Conservation (phyloP, 129 eudicot genomes). For the Arctium lappa region DNA sequence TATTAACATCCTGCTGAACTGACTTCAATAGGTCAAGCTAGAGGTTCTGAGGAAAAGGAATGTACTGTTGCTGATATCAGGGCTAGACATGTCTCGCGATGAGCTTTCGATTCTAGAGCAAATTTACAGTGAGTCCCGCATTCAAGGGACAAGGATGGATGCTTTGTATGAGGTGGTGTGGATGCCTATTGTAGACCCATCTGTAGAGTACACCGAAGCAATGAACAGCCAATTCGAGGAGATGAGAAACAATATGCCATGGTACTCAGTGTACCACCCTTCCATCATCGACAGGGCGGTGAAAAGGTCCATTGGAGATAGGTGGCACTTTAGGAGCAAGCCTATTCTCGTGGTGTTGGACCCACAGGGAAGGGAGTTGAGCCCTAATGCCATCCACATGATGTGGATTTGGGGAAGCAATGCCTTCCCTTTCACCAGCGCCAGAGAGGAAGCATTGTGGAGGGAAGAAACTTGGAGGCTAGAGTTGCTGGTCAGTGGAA, state of each 20-base stretch:
- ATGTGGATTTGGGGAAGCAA: slow-evolving; percentile 70
- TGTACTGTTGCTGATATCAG: slow-evolving; percentile 68
- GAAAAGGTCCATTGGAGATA: slow-evolving; percentile 41
- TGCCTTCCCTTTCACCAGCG: slow-evolving; percentile 60
- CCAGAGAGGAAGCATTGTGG: slow-evolving; percentile 53
- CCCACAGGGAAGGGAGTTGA: slow-evolving; percentile 56
- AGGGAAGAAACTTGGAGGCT: slow-evolving; percentile 63
- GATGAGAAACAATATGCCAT: slow-evolving; percentile 43
- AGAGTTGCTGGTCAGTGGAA: slow-evolving; percentile 55
- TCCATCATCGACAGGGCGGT: slow-evolving; percentile 37
- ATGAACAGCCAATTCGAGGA: slow-evolving; percentile 45
- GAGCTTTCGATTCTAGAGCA: slow-evolving; percentile 58
- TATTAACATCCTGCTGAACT: not conserved
- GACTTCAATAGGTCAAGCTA: slow-evolving; percentile 43
- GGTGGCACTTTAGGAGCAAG: slow-evolving; percentile 64
- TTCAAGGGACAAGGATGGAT: slow-evolving; percentile 40
- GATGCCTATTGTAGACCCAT: slow-evolving; percentile 59
- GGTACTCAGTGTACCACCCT: slow-evolving; percentile 71
- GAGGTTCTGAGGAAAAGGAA: slow-evolving; percentile 64
- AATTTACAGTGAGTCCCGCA: slow-evolving; percentile 48
- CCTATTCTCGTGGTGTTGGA: slow-evolving; percentile 65
- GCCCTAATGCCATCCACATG: slow-evolving; percentile 71
- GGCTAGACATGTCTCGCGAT: slow-evolving; percentile 54
- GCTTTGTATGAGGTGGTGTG: slow-evolving; percentile 54
- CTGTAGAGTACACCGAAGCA: slow-evolving; percentile 35